Base-by-base conservation (phyloP, 2,329 filamentous ascomycete genomes). In the Cephalotrichum gorgonifer region DNA sequence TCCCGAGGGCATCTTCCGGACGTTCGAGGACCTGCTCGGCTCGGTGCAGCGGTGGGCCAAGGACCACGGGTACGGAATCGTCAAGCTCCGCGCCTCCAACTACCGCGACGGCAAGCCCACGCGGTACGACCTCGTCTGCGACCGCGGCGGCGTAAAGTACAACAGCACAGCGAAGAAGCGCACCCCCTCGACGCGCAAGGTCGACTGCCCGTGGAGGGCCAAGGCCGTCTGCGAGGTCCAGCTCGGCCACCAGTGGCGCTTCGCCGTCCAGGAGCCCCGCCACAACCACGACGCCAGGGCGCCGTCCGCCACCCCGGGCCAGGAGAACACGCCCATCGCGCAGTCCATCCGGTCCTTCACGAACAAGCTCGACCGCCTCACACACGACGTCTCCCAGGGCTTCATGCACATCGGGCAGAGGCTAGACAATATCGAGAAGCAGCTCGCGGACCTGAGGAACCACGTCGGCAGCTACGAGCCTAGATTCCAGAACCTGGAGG, bases 151-250 rank as follows among this genome's bases (percentile, higher is more conserved):
- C 52, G 78, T 81, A 59, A 81, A 81, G 63, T 81, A 81, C 64
- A 79, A 69, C 65, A 81, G 77, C 62, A 81, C 78, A 2, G 78
- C 78, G 7, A 81, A 81, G 69, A 81, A 81, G 66, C 74, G 78
- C 50, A 81, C 79, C 55, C 78, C 78, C 1, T 79, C 75, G 48
- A 81, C 78, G 41, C 76, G 78, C 59, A 81, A 81, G 63, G 76
- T 81, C 49, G 78, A 81, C 60, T 81, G 78, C 50, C 78, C 78
- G 11, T 81, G 78, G 66, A 74, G 76, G 47, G 78, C 78, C 49
- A 81, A 81, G 64, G 78, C 78, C 23, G 78, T 81, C 22, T 81
- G 78, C 53, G 78, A 81, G 58, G 78, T 81, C 6, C 76, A 79
- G 59, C 66, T 81, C 11, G 73, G 73, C 39, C 79, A 81, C 53